These are phyloP conservation scores for apple (Malus domestica) DNA, from an alignment of 306 rosid genomes.

Conservation along the genomic window ASM211411v1 NC_041795.1:33240501-33241000, in stretches of 20 bases:
- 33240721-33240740: slow-evolving; percentile 71
- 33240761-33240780: slow-evolving; percentile 98
- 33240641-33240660: neutral
- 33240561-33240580: neutral
- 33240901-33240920: slow-evolving; percentile 83
- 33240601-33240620: neutral
- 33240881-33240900: slow-evolving; percentile 72
- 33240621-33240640: neutral
- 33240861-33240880: slow-evolving; percentile 86
- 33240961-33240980: slow-evolving; percentile 87
- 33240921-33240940: slow-evolving; percentile 88
- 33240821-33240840: slow-evolving; percentile 78
- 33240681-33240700: neutral
- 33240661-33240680: neutral
- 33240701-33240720: slow-evolving; percentile 9
- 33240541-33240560: neutral
- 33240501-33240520: neutral
- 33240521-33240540: neutral
- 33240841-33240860: slow-evolving; percentile 74
- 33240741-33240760: slow-evolving; percentile 98
- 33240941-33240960: slow-evolving; percentile 96
- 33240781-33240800: slow-evolving; percentile 94
- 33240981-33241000: slow-evolving; percentile 39
- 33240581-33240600: neutral
- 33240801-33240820: slow-evolving; percentile 86